phyloP scores from a whole-genome alignment of 1,284 basidiomycete genomes.

The Cryptococcus sp. region DNA sequence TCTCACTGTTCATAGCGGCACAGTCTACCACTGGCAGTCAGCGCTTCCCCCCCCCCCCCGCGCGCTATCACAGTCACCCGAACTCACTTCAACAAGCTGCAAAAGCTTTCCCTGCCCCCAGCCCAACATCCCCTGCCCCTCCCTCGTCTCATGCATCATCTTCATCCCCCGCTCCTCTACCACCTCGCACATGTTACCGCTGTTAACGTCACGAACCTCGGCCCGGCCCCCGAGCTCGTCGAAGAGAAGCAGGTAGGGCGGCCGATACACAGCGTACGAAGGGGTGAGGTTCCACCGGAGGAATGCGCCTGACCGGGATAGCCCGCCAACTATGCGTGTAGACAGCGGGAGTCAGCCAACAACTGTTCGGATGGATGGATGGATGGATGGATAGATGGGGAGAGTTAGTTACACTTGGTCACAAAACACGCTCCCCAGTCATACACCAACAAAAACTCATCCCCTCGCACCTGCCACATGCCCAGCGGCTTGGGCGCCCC shows the following conservation, averaged over 20 bases:
- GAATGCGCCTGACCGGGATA: constrained; percentile 25
- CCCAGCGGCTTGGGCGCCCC: constrained; percentile 24
- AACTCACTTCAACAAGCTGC: constrained; percentile 36
- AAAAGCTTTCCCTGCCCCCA: constrained; percentile 22
- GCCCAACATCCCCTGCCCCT: constrained; percentile 23
- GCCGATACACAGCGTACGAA: constrained; percentile 25
- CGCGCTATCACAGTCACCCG: no score
- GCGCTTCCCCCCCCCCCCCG: no score
- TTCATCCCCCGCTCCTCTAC: constrained; percentile 29
- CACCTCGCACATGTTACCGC: constrained; percentile 35
- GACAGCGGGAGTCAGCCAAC: not conserved
- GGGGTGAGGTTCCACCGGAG: constrained; percentile 37
- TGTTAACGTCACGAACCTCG: constrained; percentile 31
- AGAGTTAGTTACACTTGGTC: constrained; percentile 25
- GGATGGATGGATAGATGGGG: no score
- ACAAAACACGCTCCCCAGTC: constrained; percentile 39
- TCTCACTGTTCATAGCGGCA: no score
- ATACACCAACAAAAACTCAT: constrained; percentile 39
- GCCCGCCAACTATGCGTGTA: constrained; percentile 29
- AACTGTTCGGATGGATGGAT: not conserved
- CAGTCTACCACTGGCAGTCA: no score
- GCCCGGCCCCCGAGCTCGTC: constrained; percentile 26
- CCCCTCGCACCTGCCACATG: constrained; percentile 38
- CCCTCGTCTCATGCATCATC: constrained; percentile 15
- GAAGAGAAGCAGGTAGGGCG: constrained; percentile 33